These are phyloP conservation scores for Saccharomycopsis microspora DNA, from an alignment of 805 yeast genomes.

Conservation along the genomic window DNA sequence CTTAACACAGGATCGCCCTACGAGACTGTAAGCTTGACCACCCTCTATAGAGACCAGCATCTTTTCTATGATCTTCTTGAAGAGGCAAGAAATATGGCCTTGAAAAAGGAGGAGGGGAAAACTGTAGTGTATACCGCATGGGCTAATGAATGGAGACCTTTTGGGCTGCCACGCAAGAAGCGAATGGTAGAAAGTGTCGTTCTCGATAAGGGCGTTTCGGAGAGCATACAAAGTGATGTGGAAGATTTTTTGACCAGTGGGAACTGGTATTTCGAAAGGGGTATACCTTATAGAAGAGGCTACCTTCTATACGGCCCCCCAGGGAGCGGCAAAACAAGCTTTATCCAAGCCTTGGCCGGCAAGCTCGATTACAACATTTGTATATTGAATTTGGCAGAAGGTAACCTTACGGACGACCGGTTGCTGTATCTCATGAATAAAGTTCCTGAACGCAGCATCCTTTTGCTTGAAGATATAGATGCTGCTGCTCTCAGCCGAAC, in stretches of 20 bases:
- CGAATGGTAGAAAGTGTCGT: slow-evolving; percentile 78
- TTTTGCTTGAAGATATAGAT: slow-evolving; percentile 86
- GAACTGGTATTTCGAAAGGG: slow-evolving; percentile 88
- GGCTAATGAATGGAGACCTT: slow-evolving; percentile 99
- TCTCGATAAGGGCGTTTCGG: slow-evolving; percentile 65
- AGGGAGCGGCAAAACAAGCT: slow-evolving; percentile 93
- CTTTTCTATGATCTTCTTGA: slow-evolving; percentile 58
- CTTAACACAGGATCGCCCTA: slow-evolving; percentile 87
- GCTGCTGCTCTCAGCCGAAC: slow-evolving; percentile 81
- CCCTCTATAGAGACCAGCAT: slow-evolving; percentile 69
- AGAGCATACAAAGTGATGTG: slow-evolving; percentile 58
- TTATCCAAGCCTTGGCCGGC: slow-evolving; percentile 94
- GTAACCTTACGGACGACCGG: slow-evolving; percentile 87
- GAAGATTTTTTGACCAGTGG: slow-evolving; percentile 70
- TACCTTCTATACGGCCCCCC: slow-evolving; percentile 94
- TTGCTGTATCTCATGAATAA: slow-evolving; percentile 93
- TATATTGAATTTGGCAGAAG: slow-evolving; percentile 80
- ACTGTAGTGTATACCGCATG: slow-evolving; percentile 89
- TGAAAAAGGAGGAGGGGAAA: slow-evolving; percentile 78
- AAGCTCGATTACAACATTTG: slow-evolving; percentile 93
- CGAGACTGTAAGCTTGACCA: slow-evolving; percentile 91
- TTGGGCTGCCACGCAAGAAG: slow-evolving; percentile 89
- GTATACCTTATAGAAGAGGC: slow-evolving; percentile 96
- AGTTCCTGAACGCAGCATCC: slow-evolving; percentile 78
- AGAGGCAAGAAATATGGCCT: slow-evolving; percentile 80